phyloP scores from a whole-genome alignment of 2,329 filamentous ascomycete genomes.

The Colletotrichum sp. region DNA sequence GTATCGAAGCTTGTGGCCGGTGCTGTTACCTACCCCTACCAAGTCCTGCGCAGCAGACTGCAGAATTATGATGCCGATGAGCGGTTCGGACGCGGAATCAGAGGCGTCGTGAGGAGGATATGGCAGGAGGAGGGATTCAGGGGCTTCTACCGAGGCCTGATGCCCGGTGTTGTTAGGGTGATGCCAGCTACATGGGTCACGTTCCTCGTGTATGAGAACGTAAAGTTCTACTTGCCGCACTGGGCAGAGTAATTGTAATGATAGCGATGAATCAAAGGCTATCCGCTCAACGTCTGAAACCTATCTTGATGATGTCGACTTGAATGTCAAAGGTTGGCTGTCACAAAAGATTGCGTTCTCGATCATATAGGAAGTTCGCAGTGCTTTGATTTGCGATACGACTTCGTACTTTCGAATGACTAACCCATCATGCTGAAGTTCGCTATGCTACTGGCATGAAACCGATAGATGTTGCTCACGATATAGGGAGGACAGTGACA shows the following conservation, averaged over 20 bases:
- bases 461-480: no score
- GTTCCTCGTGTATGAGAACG: conserved; percentile 96
- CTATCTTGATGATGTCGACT: background rate
- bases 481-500: no score
- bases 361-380: background rate
- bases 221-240: conserved; percentile 71
- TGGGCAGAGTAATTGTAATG: conserved; percentile 23
- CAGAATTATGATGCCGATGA: conserved; percentile 86
- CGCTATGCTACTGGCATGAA: no score
- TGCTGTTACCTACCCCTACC: conserved; percentile 92
- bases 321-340: background rate
- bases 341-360: accelerated
- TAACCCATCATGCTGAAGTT: no score
- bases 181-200: conserved; percentile 96
- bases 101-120: conserved; percentile 74
- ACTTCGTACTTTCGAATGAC: no score
- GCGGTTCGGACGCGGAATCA: conserved; percentile 72
- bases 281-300: background rate
- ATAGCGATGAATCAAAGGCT: background rate
- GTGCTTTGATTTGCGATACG: no score
- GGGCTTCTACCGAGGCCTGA: conserved; percentile 91
- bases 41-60: conserved; percentile 85
- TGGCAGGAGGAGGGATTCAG: conserved; percentile 79
- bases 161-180: conserved; percentile 88
- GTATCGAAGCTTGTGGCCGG: conserved; percentile 87